Conservation (phyloP, 805 yeast genomes). For the Starmera caribaea region DNA sequence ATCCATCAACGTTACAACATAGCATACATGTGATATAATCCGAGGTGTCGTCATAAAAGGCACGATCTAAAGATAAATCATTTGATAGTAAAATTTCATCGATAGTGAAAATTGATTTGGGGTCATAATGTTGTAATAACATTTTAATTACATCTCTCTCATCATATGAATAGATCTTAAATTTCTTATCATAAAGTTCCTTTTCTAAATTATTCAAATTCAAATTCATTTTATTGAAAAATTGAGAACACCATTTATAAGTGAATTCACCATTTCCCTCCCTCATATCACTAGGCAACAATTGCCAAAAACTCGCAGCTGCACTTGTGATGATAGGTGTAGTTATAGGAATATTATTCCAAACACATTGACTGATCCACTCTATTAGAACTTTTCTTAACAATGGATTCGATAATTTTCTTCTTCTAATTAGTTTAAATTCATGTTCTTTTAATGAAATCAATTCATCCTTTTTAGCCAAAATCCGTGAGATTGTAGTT, state of each 20-base stretch:
- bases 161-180: conserved; percentile 53
- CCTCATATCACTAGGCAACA: conserved; percentile 40
- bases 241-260: conserved; percentile 47
- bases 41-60: conserved; percentile 32
- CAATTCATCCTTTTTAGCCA: conserved; percentile 45
- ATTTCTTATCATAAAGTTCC: conserved; percentile 30
- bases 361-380: conserved; percentile 58
- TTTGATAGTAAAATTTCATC: conserved; percentile 55
- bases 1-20: conserved; percentile 53
- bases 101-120: conserved; percentile 45
- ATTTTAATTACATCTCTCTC: conserved; percentile 41
- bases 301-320: conserved; percentile 54
- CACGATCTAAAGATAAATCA: conserved; percentile 50
- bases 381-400: conserved; percentile 53
- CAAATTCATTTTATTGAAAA: conserved; percentile 37
- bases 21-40: conserved; percentile 46
- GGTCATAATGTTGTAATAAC: conserved; percentile 34
- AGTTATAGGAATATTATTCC: conserved; percentile 59
- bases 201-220: conserved; percentile 36
- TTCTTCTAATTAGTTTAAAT: conserved; percentile 38
- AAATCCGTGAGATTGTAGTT: conserved; percentile 53
- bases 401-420: conserved; percentile 39
- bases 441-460: conserved; percentile 41
- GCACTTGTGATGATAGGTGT: conserved; percentile 56
- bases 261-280: conserved; percentile 60